phyloP scores from a whole-genome alignment of 1,284 basidiomycete species.

The Schizopora paradoxa region DNA sequence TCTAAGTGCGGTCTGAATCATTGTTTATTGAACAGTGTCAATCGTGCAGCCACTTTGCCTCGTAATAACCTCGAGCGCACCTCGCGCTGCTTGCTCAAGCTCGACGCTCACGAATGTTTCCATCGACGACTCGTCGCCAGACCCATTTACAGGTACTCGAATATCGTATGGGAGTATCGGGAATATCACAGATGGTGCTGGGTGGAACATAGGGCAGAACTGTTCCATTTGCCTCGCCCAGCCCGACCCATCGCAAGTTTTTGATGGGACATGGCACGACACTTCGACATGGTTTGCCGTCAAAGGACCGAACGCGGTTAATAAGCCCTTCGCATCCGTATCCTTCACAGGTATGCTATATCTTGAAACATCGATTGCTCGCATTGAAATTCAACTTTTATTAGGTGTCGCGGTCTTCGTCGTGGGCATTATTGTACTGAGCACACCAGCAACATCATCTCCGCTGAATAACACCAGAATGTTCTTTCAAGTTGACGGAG shows the following conservation, averaged over 20 bases:
- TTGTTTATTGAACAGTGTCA: too few species aligned
- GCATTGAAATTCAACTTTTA: background rate
- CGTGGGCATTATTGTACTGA: slow-evolving; percentile 2
- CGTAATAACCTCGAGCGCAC: too few species aligned
- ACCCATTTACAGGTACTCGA: slow-evolving; percentile 8
- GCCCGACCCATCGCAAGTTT: background rate
- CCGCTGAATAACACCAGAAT: too few species aligned
- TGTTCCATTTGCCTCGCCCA: slow-evolving; percentile 6
- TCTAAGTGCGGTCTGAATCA: too few species aligned
- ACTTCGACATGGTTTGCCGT: too few species aligned
- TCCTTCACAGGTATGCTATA: slow-evolving; percentile 3
- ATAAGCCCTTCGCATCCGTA: background rate
- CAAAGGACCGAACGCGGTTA: too few species aligned
- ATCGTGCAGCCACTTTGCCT: too few species aligned
- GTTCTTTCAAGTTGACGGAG: slow-evolving; percentile 4
- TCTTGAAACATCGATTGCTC: too few species aligned
- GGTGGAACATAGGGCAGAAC: slow-evolving; percentile 10
- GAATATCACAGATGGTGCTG: background rate
- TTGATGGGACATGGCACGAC: slow-evolving; percentile 9
- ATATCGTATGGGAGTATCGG: too few species aligned
- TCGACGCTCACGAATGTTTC: slow-evolving; percentile 10
- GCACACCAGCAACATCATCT: background rate
- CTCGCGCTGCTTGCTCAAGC: too few species aligned
- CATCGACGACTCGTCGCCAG: slow-evolving; percentile 12
- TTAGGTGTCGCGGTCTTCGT: slow-evolving; percentile 4